phyloP scores from a whole-genome alignment of 164 flowering plant species.

The Berberis vulgaris region DNA sequence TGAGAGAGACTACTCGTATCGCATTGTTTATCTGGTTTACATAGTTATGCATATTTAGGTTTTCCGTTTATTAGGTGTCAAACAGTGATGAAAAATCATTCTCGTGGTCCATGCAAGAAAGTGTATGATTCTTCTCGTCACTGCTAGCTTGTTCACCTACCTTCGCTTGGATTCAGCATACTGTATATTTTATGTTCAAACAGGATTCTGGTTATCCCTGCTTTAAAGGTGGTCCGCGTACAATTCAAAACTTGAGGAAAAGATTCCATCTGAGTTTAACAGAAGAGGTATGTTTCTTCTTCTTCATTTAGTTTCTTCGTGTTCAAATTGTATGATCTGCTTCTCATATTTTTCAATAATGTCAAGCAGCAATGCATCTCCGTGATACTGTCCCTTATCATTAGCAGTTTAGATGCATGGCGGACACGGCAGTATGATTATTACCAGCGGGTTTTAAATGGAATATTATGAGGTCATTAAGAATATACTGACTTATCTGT shows the following conservation, averaged over 20 bases:
- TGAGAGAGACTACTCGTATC: no score
- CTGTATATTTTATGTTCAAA: conserved; percentile 8
- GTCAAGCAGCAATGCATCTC: conserved; percentile 96
- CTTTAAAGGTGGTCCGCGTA: conserved; percentile 95
- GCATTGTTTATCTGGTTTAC: no score
- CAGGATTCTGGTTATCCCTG: conserved; percentile 99
- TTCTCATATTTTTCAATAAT: conserved; percentile 10
- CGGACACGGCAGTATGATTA: conserved; percentile 97
- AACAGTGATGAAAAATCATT: no score
- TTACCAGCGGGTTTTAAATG: conserved; percentile 94
- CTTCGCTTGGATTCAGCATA: not conserved
- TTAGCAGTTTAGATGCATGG: conserved; percentile 99
- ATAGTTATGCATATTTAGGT: no score
- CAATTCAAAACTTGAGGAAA: conserved; percentile 90
- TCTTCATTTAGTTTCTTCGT: not conserved
- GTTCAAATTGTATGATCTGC: not conserved
- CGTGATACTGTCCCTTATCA: conserved; percentile 90
- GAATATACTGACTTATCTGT: not conserved
- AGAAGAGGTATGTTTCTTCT: conserved; percentile 62
- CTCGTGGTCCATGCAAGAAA: no score
- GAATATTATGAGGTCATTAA: conserved; percentile 60
- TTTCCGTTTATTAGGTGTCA: no score
- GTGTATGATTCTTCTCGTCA: no score
- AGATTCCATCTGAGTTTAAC: conserved; percentile 90
- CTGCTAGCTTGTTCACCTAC: no score